Conservation (phyloP, 2,329 filamentous ascomycete species). For the Erysiphe pulchra region DNA sequence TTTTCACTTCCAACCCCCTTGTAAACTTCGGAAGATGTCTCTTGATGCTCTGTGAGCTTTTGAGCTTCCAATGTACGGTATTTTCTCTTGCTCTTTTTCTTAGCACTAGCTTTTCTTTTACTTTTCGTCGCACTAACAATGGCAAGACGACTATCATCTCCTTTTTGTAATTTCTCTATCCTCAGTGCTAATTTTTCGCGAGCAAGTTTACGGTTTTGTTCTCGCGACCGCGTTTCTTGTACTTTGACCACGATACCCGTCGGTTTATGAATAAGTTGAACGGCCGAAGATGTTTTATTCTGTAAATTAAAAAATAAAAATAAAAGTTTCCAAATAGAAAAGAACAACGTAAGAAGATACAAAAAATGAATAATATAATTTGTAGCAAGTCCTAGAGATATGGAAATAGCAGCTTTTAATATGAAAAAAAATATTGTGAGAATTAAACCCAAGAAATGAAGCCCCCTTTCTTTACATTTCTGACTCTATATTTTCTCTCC, state of each 20-base stretch:
- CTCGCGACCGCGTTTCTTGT: constrained; percentile 68
- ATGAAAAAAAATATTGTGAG: background rate
- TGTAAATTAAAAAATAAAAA: constrained; percentile 11
- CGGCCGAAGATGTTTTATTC: constrained; percentile 94
- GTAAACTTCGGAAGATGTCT: background rate
- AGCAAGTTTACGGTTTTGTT: constrained; percentile 71
- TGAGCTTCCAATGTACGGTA: constrained; percentile 29
- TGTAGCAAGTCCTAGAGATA: too few relatives aligned
- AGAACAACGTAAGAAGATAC: too few relatives aligned
- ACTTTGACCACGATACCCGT: constrained; percentile 86
- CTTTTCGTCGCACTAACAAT: constrained; percentile 36
- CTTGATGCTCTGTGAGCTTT: constrained; percentile 1
- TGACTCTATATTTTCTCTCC: too few relatives aligned
- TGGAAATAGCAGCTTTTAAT: too few relatives aligned
- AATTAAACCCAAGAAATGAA: background rate
- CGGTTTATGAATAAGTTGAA: constrained; percentile 73
- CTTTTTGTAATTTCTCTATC: constrained; percentile 46
- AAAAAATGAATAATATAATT: too few relatives aligned
- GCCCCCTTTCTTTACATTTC: too few relatives aligned
- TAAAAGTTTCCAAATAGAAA: background rate
- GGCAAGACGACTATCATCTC: constrained; percentile 37
- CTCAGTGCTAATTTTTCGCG: constrained; percentile 31
- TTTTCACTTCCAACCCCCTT: too few relatives aligned
- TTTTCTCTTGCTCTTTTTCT: constrained; percentile 65
- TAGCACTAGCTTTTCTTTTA: constrained; percentile 47